Evolutionary conservation across 2,329 filamentous ascomycete genomes (phyloP), one percentile per base, ranked within the genome.

Genomic region (Lecanicillium sp.): DNA sequence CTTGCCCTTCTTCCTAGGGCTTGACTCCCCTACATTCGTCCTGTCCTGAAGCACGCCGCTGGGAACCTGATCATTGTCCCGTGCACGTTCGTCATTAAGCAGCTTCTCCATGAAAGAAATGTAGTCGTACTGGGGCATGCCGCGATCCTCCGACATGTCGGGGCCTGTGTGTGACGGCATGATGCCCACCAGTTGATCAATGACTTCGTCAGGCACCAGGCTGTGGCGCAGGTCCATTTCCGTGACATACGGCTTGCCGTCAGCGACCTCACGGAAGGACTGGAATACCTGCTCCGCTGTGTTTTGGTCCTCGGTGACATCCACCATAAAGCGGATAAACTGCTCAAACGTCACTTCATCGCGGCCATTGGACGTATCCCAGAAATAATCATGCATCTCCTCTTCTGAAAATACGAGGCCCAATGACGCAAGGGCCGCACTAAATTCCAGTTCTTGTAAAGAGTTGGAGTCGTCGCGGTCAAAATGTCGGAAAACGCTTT

Each of bases 271-370:
- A 42, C 82, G 80, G 77, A 98, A 98, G 47, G 85, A 94, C 65
- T 98, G 90, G 69, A 92, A 97, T 5, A 98, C 92, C 61, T 98
- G 92, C 63, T 97, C 92, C 11, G 92, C 92, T 4, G 89, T 96
- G 60, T 98, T 96, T 65, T 98, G 92, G 57, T 98, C 92, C 64
- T 98, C 92, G 11, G 92, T 98, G 36, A 96, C 92, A 51, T 94
- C 87, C 34, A 98, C 92, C 92, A 98, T 98, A 72, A 98, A 98
- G 29, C 87, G 81, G 59, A 98, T 98, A 57, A 98, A 98, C 62
- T 97, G 90, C 66, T 98, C 92, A 57, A 98, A 98, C 4, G 86
- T 92, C 37, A 98, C 92, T 48, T 84, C 77, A 60, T 81, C 84
- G 48, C 70, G 76, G 27, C 79, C 87, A 28, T 77, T 79, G 46